Evolutionary conservation across 306 rosid species (phyloP).

Genomic region (Begonia masoniana): DNA sequence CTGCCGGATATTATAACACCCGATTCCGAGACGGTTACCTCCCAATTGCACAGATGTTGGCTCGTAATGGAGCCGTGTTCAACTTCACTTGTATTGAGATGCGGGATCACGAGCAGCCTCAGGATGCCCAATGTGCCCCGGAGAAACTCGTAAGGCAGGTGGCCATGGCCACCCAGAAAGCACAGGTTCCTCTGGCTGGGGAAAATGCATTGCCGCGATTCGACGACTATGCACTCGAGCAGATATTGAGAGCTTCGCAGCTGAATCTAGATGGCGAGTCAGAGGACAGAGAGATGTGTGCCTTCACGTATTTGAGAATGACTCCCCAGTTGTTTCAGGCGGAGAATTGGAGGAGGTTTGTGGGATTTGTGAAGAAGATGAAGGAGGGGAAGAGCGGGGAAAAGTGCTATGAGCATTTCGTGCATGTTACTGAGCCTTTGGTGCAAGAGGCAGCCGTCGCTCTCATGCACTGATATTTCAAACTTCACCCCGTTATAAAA

Average conservation of each 20-base stretch:
- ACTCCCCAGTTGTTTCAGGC: conserved; percentile 57
- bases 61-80: conserved; percentile 82
- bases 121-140: conserved; percentile 71
- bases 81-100: conserved; percentile 94
- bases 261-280: conserved; percentile 36
- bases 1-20: conserved; percentile 97
- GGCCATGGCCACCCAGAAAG: conserved; percentile 56
- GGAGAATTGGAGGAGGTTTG: conserved; percentile 77
- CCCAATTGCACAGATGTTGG: conserved; percentile 85
- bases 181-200: conserved; percentile 67
- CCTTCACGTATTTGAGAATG: conserved; percentile 94
- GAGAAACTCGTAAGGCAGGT: conserved; percentile 90
- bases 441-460: conserved; percentile 76
- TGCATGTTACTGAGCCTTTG: conserved; percentile 56
- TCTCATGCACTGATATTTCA: conserved; percentile 28
- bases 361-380: conserved; percentile 86
- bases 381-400: conserved; percentile 52
- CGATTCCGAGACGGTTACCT: conserved; percentile 67
- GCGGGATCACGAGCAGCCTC: conserved; percentile 92
- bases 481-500: neutral
- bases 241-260: conserved; percentile 50
- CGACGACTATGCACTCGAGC: conserved; percentile 55
- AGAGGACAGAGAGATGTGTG: conserved; percentile 45
- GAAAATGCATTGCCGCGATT: conserved; percentile 81
- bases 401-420: conserved; percentile 78